Percentiles rank a stretch among this genome's conserved stretches.
Conservation (phyloP, 2,329 filamentous ascomycete genomes). For the Aaosphaeria arxii region DNA sequence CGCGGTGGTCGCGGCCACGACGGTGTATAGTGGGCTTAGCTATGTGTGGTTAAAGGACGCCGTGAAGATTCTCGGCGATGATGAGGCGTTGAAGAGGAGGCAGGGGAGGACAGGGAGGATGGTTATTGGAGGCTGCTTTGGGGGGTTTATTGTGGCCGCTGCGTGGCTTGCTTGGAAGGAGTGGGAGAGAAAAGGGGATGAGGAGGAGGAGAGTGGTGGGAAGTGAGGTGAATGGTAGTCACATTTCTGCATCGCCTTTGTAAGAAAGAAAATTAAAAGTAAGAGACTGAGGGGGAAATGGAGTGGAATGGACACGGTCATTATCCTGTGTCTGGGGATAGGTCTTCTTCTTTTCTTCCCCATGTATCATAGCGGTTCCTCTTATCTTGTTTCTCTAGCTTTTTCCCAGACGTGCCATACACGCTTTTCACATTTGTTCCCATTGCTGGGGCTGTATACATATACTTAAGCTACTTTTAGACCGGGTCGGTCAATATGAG, state of each 20-base stretch:
- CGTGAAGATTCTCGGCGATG: constrained; percentile 71
- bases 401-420: too few species aligned
- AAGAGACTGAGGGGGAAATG: neutral
- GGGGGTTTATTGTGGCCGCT: constrained; percentile 42
- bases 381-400: too few species aligned
- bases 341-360: too few species aligned
- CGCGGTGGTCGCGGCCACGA: constrained; percentile 83
- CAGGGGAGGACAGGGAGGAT: constrained; percentile 47
- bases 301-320: neutral
- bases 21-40: constrained; percentile 88
- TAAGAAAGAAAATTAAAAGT: neutral
- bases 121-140: constrained; percentile 48
- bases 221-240: neutral
- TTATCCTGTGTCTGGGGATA: too few species aligned
- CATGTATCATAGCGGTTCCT: too few species aligned
- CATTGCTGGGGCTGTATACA: too few species aligned
- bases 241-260: neutral
- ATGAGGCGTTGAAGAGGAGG: constrained; percentile 47
- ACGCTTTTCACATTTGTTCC: too few species aligned
- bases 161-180: constrained; percentile 26
- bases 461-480: too few species aligned
- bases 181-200: constrained; percentile 6
- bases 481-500: too few species aligned
- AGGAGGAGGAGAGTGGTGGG: constrained; percentile 3
- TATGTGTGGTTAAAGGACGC: constrained; percentile 90